Conservation (phyloP, 2,329 filamentous ascomycete species). For the Chrysosphaeria jannelii region DNA sequence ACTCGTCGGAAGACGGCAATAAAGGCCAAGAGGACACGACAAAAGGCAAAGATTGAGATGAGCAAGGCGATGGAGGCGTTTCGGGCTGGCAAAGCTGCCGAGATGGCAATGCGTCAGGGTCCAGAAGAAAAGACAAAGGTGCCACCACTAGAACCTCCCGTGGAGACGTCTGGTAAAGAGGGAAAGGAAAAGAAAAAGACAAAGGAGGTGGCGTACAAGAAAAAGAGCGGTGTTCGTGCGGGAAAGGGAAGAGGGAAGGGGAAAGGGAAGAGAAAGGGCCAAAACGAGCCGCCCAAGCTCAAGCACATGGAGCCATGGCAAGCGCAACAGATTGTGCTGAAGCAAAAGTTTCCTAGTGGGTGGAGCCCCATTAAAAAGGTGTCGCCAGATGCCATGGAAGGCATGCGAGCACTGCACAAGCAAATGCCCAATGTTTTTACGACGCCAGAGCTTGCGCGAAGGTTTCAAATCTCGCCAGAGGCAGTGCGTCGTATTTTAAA, state of each 20-base stretch:
- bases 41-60: not conserved
- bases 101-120: not conserved
- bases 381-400: slow-evolving; percentile 75
- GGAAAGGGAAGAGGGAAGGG: not conserved
- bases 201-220: not conserved
- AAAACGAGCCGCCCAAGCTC: not conserved
- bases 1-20: not conserved
- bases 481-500: slow-evolving; percentile 65
- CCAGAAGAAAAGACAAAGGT: not conserved
- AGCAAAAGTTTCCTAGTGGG: slow-evolving; percentile 48
- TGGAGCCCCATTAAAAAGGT: slow-evolving; percentile 69
- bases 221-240: not conserved
- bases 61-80: not conserved
- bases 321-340: slow-evolving; percentile 42
- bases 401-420: slow-evolving; percentile 54
- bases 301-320: slow-evolving; percentile 23
- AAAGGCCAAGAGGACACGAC: too few relatives aligned
- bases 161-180: not conserved
- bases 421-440: slow-evolving; percentile 53
- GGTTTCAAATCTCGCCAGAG: slow-evolving; percentile 71
- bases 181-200: slow-evolving; percentile 1
- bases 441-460: slow-evolving; percentile 37
- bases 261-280: not conserved
- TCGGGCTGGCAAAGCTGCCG: not conserved
- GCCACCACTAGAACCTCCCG: not conserved